phyloP scores from a whole-genome alignment of 129 eudicot species.

The Heracleum sosnowskyi region DNA sequence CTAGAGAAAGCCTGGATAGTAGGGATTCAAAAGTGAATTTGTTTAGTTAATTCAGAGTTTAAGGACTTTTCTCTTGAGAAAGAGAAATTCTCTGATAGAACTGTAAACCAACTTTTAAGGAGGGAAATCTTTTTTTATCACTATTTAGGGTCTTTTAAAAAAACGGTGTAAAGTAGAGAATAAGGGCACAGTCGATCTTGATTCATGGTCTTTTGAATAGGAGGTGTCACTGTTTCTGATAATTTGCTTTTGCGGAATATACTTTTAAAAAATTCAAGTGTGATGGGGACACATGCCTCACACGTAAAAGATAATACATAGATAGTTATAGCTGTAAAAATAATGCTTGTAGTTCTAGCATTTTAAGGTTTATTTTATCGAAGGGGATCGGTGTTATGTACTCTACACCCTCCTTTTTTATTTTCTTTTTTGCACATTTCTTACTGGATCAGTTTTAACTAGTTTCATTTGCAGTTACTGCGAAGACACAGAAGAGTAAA shows the following conservation, averaged over 20 bases:
- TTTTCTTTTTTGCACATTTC: slow-evolving; percentile 11
- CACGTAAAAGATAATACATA: not conserved
- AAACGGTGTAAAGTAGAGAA: not conserved
- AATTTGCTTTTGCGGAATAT: not conserved
- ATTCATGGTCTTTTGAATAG: not conserved
- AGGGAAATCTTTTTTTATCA: not conserved
- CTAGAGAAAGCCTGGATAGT: not conserved
- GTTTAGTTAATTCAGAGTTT: not conserved
- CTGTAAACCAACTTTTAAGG: not conserved
- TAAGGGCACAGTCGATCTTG: not conserved
- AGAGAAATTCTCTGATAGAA: not conserved
- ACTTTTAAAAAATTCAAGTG: not conserved
- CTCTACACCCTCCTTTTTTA: slow-evolving; percentile 4
- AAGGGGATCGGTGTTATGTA: not conserved
- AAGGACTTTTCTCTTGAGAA: not conserved
- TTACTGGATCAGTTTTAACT: not conserved
- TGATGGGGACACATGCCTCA: not conserved
- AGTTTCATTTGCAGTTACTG: slow-evolving; percentile 41
- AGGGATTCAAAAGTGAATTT: not conserved
- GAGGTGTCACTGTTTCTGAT: too few relatives aligned
- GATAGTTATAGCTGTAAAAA: not conserved
- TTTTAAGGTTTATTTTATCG: not conserved
- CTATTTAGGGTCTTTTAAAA: not conserved
- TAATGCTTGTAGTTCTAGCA: not conserved
- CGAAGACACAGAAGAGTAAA: slow-evolving; percentile 87